Base-by-base conservation (phyloP, 331 rosid species). In the Stylosanthes scabra region DNA sequence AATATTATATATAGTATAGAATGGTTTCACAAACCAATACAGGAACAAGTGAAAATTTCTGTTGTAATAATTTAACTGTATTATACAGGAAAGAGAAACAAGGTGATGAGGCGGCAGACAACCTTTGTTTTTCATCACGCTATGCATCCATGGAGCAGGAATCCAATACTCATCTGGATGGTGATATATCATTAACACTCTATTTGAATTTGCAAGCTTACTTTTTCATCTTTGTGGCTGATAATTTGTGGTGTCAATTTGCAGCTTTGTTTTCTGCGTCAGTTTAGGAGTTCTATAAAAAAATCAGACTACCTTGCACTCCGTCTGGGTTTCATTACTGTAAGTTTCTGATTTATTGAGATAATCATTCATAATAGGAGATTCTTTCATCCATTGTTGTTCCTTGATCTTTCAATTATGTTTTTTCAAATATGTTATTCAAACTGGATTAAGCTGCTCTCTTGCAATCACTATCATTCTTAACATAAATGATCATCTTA, bases 121-220 rank as follows among this genome's bases (percentile, higher is more conserved):
- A 91, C 99, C 66, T 94, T 94, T 73, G 86, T 94, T 76, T 91
- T 78, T 75, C 99, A 94, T 75, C 99, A 87, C 75, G 80, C 99
- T 6, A 89, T 96, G 81, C 99, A 94, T 85, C 97, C 99, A 34
- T 94, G 97, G 99, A 94, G 99, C 89, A 88, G 93, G 88, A 90
- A 66, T 83, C 89, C 88, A 70, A 70, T 85, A 84, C 89, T 94
- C 56, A 85, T 85, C 70, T 94, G 99, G 99, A 94, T 91, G 99
- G 99, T 94, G 61, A 81, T 66, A 20, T 34, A 45, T 85, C 80
- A n/a, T 80, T 25, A 12, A 71, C 39, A 59, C 11, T 25, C 9
- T 34, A 34, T 34, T n/a, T n/a, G n/a, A n/a, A 46, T 46, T 50
- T 41, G 20, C 57, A 16, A 63, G 50, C 61, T 62, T 71, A 4